Conservation (phyloP, 805 yeast genomes). For the Kodamaea kakaduensis region DNA sequence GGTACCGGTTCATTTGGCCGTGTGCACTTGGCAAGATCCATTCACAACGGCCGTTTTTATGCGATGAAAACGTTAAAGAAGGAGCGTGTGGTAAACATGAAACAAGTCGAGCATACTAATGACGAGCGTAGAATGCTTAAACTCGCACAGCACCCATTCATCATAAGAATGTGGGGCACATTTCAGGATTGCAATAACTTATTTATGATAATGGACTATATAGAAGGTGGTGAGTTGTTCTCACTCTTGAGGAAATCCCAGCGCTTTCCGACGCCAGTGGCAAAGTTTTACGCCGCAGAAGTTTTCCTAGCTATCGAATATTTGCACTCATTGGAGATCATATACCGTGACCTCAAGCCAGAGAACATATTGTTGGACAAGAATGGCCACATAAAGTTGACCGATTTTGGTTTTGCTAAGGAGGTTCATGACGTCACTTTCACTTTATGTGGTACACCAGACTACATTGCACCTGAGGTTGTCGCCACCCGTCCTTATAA, state of each 20-base stretch:
- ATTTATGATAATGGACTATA: conserved; percentile 63
- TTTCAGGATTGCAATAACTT: conserved; percentile 54
- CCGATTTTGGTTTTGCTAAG: conserved; percentile 63
- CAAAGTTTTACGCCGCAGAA: conserved; percentile 62
- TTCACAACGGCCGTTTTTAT: conserved; percentile 56
- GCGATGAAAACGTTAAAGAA: conserved; percentile 59
- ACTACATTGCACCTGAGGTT: conserved; percentile 64
- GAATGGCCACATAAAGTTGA: conserved; percentile 57
- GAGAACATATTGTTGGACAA: conserved; percentile 56
- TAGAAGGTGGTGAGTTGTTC: conserved; percentile 61
- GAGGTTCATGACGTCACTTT: conserved; percentile 57
- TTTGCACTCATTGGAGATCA: conserved; percentile 54
- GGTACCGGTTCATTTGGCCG: conserved; percentile 63
- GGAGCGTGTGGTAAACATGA: conserved; percentile 55
- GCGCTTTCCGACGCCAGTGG: conserved; percentile 59
- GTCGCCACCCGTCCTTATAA: conserved; percentile 60
- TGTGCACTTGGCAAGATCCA: conserved; percentile 54
- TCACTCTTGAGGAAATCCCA: conserved; percentile 54
- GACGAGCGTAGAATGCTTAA: conserved; percentile 59
- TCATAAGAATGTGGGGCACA: conserved; percentile 66
- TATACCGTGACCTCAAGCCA: conserved; percentile 59
- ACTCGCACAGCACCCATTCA: conserved; percentile 56
- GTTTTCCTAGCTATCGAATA: conserved; percentile 57
- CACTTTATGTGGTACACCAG: conserved; percentile 63
- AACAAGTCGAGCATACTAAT: conserved; percentile 62